Conservation (phyloP, 805 yeast genomes). For the Candida nonsorbophila region DNA sequence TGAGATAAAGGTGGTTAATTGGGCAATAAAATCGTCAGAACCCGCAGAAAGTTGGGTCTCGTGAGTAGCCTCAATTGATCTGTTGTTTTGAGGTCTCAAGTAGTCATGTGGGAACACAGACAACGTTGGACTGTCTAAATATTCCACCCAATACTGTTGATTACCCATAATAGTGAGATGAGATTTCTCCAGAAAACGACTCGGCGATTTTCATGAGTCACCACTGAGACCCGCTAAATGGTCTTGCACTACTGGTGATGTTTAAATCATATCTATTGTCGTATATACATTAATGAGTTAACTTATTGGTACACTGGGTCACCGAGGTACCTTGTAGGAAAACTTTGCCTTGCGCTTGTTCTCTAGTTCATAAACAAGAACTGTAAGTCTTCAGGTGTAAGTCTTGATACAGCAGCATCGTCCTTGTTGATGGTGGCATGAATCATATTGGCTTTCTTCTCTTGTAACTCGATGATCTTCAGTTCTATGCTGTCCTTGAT, state of each 20-base stretch:
- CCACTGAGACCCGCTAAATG: no score
- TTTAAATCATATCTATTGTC: no score
- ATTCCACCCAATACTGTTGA: slow-evolving; percentile 49
- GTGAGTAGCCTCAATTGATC: slow-evolving; percentile 58
- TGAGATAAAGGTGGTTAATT: slow-evolving; percentile 63
- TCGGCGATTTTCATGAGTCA: no score
- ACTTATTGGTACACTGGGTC: no score
- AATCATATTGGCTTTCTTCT: slow-evolving; percentile 97
- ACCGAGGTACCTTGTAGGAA: no score
- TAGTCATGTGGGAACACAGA: slow-evolving; percentile 87
- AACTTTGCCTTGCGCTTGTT: no score
- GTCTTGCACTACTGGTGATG: no score
- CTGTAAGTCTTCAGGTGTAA: slow-evolving; percentile 93
- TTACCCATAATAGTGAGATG: slow-evolving; percentile 1
- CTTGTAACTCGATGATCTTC: slow-evolving; percentile 91
- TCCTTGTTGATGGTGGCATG: slow-evolving; percentile 94
- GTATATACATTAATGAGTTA: no score
- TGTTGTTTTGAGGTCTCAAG: slow-evolving; percentile 67
- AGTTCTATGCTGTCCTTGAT: slow-evolving; percentile 97
- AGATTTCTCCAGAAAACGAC: no score
- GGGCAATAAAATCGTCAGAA: slow-evolving; percentile 39
- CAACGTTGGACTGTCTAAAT: slow-evolving; percentile 74
- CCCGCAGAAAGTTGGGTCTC: slow-evolving; percentile 9
- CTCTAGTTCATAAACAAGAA: slow-evolving; percentile 78
- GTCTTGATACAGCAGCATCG: slow-evolving; percentile 79